Evolutionary conservation across 1,139 yeast species (phyloP).

Genomic region (Taphrina wiesneri): DNA sequence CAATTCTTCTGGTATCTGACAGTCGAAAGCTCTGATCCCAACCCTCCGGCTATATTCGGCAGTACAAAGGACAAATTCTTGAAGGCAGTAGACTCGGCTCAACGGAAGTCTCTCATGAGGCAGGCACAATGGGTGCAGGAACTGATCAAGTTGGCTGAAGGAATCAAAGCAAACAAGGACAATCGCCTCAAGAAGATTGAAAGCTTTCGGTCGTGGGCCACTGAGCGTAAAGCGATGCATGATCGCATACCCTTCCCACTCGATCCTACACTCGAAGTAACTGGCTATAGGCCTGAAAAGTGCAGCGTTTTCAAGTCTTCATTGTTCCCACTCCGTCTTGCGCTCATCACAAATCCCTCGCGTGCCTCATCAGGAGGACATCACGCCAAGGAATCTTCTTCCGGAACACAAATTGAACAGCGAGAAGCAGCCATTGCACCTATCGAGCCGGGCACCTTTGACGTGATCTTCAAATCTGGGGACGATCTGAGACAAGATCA

Average conservation of each 20-base stretch:
- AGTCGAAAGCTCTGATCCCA: conserved; percentile 46
- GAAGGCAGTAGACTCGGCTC: conserved; percentile 52
- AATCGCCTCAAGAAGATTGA: conserved; percentile 51
- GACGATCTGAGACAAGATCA: conserved; percentile 97
- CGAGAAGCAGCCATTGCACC: conserved; percentile 84
- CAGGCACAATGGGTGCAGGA: conserved; percentile 45
- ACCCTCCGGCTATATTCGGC: conserved; percentile 21
- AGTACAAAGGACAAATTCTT: conserved; percentile 4
- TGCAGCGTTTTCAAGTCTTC: conserved; percentile 30
- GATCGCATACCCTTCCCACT: conserved; percentile 41
- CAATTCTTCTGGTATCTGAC: conserved; percentile 72
- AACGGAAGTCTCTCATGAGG: conserved; percentile 52
- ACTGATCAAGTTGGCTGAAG: conserved; percentile 40
- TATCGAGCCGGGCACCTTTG: conserved; percentile 59
- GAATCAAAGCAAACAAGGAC: conserved; percentile 42
- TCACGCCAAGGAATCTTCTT: neutral
- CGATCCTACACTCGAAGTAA: conserved; percentile 46
- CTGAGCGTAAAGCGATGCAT: conserved; percentile 45
- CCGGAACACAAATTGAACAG: conserved; percentile 45
- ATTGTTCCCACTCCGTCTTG: conserved; percentile 45
- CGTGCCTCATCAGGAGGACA: conserved; percentile 60
- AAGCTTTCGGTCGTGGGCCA: conserved; percentile 56
- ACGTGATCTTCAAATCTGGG: conserved; percentile 91
- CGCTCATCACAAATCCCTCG: conserved; percentile 72
- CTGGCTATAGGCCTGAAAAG: conserved; percentile 52